Evolutionary conservation across 2,329 filamentous ascomycete species (phyloP), one percentile per base, ranked within the genome.

Genomic region (Monilinia aucupariae): DNA sequence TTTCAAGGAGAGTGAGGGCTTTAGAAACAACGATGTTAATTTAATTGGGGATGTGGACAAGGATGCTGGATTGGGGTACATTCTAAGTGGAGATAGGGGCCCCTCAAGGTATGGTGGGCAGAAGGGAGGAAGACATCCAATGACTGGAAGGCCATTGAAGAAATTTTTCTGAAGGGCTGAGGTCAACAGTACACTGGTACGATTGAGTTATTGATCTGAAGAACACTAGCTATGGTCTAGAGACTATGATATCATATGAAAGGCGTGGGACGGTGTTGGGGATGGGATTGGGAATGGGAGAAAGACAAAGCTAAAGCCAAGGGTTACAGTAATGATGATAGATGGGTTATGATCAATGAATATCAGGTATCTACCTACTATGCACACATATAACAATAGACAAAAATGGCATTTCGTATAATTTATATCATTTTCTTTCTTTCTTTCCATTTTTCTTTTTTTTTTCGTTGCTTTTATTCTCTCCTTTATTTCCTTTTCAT

Each of bases 1-100:
- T 1, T 86, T 97, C 68, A 86, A 86, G 71, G 90, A 94, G 25
- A 85, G 86, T 5, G 90, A 96, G 7, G 90, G 90, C 30, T 89
- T 88, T 65, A 73, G 69, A 61, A 68, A 68, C 59, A 59, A 67
- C 1, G 72, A 73, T 17, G 56, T 69, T 25, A 62, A 64, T 43
- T 65, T 68, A 49, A 62, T 66, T 27, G 59, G 56, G 15, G 56
- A 50, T 50, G 22, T 39, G 20, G 56, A 59, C 20, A 59, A 56
- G 41, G 54, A 56, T 12, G 13, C 8, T 4, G 41, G 13, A 20
- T 25, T 47, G 41, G 41, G 41, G 22, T 56, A 56, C 34, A 4
- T 25, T 12, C 10, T 3, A 3, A 20, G 7, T 12, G 41, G 27
- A 15, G 30, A 56, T 32, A 34, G n/a, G 30, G n/a, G 10, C 9